phyloP scores from a whole-genome alignment of 2,329 filamentous ascomycete species.

The Aspergillus sp. region DNA sequence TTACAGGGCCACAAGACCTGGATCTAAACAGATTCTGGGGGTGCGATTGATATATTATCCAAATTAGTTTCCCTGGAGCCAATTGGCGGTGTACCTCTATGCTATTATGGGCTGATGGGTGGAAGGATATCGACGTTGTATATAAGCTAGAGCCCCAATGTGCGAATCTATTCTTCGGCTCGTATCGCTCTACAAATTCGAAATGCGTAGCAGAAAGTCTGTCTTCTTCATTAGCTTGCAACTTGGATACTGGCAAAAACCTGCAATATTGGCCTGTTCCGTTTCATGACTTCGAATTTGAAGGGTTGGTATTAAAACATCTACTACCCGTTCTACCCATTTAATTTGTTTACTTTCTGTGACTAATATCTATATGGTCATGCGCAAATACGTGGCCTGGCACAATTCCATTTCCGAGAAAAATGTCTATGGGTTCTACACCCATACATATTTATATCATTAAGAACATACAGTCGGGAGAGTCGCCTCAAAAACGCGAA shows the following conservation, averaged over 20 bases:
- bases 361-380: no score
- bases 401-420: no score
- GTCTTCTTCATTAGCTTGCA: not conserved
- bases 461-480: not conserved
- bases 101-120: slow-evolving; percentile 26
- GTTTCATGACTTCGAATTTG: no score
- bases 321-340: no score
- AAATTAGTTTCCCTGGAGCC: slow-evolving; percentile 19
- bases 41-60: not conserved
- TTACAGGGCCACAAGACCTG: slow-evolving; percentile 64
- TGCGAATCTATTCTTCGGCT: slow-evolving; percentile 24
- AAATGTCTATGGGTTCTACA: not conserved
- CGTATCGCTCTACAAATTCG: slow-evolving; percentile 11
- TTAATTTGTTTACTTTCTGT: no score
- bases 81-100: slow-evolving; percentile 38
- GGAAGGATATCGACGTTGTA: slow-evolving; percentile 36
- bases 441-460: not conserved
- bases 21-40: slow-evolving; percentile 36
- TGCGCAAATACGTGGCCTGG: no score
- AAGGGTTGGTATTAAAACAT: no score
- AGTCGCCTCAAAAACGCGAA: not conserved
- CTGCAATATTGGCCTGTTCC: no score
- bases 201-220: not conserved
- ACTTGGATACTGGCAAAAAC: not conserved
- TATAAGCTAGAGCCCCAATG: slow-evolving; percentile 38